Base-by-base conservation (phyloP, 495 filamentous ascomycete species). In the Penicillium parvum region DNA sequence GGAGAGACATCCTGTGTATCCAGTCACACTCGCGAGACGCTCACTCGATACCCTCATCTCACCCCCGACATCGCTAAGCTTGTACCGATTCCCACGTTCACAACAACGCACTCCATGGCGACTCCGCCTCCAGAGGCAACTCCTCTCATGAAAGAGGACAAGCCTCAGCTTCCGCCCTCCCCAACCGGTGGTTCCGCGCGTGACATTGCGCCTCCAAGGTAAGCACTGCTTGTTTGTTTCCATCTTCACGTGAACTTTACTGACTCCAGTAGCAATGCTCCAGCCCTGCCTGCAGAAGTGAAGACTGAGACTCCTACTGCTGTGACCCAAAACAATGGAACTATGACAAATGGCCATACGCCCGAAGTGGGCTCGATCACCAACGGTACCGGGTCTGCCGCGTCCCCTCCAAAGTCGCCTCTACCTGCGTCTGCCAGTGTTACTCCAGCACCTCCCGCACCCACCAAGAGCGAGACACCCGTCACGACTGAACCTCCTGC, bases 121-220 rank as follows among this genome's bases (percentile, higher is more conserved):
- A 73, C 70, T 38, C 70, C 70, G 60, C 70, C 70, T 62, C 68
- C 70, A 21, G 70, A 73, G 65, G 66, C 58, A 32, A 33, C 61
- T 47, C 54, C 63, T 47, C 38, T 53, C 22, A 37, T 64, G 29
- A 73, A 72, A 60, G 66, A 69, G 58, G 68, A 69, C 40, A 72
- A 73, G 64, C 66, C 64, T 58, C 66, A 68, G 60, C 47, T 69
- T 40, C 66, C 65, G 37, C 68, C 65, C 17, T 65, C 66, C 40
- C 65, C 68, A 18, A 66, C 61, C 47, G 68, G 63, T 37, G 48
- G 53, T 15, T 52, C 69, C 15, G 58, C 60, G n/a, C 52, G 51
- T 27, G 62, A 63, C 17, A 32, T 59, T 26, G 57, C 43, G 35
- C 52, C 47, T 15, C 48, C 40, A 42, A 55, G 59, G 65, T 68